Conservation (phyloP, 495 filamentous ascomycete genomes). For the Tuber umbilicatum region DNA sequence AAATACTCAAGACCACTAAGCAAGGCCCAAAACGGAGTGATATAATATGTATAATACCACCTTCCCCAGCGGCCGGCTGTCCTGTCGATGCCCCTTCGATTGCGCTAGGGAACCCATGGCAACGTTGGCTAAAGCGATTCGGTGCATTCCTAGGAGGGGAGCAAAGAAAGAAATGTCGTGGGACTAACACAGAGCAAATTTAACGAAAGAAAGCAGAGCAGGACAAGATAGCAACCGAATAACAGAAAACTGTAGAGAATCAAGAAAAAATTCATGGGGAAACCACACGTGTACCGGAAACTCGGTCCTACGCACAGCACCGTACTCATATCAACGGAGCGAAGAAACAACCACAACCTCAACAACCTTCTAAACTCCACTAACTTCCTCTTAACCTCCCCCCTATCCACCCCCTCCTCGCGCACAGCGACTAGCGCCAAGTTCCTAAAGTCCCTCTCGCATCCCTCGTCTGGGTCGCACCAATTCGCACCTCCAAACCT, state of each 20-base stretch:
- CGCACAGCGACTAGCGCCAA: slow-evolving; percentile 28
- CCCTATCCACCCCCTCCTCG: slow-evolving; percentile 23
- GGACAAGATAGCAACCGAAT: background rate
- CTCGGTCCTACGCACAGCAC: background rate
- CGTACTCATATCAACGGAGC: slow-evolving; percentile 14
- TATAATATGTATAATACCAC: too few relatives aligned
- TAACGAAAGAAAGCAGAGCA: background rate
- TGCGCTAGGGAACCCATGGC: too few relatives aligned
- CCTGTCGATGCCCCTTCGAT: too few relatives aligned
- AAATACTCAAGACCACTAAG: too few relatives aligned
- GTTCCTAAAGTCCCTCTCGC: slow-evolving; percentile 25
- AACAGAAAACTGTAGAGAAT: background rate
- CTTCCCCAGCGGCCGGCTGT: too few relatives aligned
- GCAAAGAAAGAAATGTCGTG: too few relatives aligned
- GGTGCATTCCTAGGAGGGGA: too few relatives aligned
- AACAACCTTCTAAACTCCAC: slow-evolving; percentile 30
- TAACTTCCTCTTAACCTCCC: slow-evolving; percentile 27
- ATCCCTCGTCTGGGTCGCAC: slow-evolving; percentile 22
- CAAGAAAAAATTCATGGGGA: background rate
- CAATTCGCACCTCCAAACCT: slow-evolving; percentile 11
- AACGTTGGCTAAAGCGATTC: too few relatives aligned
- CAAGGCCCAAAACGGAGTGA: too few relatives aligned
- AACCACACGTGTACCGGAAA: background rate
- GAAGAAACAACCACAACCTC: slow-evolving; percentile 33
- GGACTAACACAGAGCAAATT: too few relatives aligned